A percentile compares a stretch with the other conserved stretches of the same genome.
These are phyloP conservation scores for Chalciporus chontae DNA, from an alignment of 768 basidiomycete genomes.

Conservation along the genomic window DNA sequence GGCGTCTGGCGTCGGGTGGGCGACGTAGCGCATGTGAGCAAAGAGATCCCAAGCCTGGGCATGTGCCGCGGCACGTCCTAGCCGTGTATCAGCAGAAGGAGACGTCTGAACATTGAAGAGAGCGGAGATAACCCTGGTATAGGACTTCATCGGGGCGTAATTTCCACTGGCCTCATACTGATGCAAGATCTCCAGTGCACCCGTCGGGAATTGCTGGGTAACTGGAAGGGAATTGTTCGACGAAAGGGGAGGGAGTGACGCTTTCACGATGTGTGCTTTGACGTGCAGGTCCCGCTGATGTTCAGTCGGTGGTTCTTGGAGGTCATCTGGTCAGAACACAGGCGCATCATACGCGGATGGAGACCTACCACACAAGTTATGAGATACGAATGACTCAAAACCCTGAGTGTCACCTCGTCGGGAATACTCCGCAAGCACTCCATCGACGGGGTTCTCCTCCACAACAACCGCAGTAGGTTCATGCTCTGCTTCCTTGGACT, in stretches of 20 bases:
- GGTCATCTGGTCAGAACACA: constrained; percentile 11
- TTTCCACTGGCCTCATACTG: constrained; percentile 61
- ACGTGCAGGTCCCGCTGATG: constrained; percentile 70
- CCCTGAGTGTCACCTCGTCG: constrained; percentile 40
- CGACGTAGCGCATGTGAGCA: constrained; percentile 93
- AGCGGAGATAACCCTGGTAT: constrained; percentile 61
- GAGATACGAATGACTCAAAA: constrained; percentile 44
- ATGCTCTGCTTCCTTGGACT: background rate
- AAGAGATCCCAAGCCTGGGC: constrained; percentile 94
- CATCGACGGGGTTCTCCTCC: constrained; percentile 43
- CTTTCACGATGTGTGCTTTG: constrained; percentile 50
- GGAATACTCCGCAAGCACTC: constrained; percentile 49
- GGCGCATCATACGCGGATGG: background rate
- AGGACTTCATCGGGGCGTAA: constrained; percentile 70
- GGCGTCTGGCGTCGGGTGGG: constrained; percentile 76
- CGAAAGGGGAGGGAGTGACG: constrained; percentile 20
- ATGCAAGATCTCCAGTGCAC: constrained; percentile 68
- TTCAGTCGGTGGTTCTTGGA: constrained; percentile 41
- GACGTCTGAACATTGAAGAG: constrained; percentile 46
- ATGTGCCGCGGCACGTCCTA: constrained; percentile 44
- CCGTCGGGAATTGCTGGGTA: constrained; percentile 46
- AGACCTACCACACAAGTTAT: constrained; percentile 42
- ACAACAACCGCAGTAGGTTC: constrained; percentile 24
- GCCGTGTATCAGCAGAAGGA: constrained; percentile 17
- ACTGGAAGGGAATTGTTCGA: background rate